Conservation (phyloP, 371 early-diverging fungal species). For the Saksenaea oblongispora region DNA sequence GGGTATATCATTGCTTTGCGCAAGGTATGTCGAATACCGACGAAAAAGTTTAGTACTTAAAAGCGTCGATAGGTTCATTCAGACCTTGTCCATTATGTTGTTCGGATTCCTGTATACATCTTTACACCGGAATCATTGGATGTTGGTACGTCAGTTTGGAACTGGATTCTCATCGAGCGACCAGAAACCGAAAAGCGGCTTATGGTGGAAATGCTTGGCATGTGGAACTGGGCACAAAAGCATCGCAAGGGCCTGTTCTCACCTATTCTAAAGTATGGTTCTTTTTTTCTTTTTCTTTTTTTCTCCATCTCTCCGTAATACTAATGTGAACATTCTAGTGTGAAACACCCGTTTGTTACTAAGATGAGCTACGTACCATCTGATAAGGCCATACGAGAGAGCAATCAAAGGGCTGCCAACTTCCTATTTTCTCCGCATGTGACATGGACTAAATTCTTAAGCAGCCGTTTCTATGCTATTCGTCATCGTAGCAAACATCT, state of each 20-base stretch:
- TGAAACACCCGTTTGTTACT: slow-evolving; percentile 81
- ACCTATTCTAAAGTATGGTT: slow-evolving; percentile 43
- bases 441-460: slow-evolving; percentile 85
- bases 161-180: slow-evolving; percentile 80
- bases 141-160: slow-evolving; percentile 83
- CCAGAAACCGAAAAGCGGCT: slow-evolving; percentile 74
- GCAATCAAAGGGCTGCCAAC: slow-evolving; percentile 60
- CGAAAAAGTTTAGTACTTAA: not conserved
- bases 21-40: slow-evolving; percentile 1
- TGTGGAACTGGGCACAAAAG: slow-evolving; percentile 85
- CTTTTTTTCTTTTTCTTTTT: not conserved
- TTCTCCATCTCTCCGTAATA: not conserved
- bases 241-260: slow-evolving; percentile 81
- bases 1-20: slow-evolving; percentile 23
- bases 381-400: slow-evolving; percentile 71
- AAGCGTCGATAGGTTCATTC: slow-evolving; percentile 48
- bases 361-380: slow-evolving; percentile 93
- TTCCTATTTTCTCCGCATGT: slow-evolving; percentile 76
- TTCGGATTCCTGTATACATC: slow-evolving; percentile 84
- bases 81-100: slow-evolving; percentile 77
- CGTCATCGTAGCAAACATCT: slow-evolving; percentile 74
- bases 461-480: slow-evolving; percentile 80
- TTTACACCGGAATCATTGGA: slow-evolving; percentile 82
- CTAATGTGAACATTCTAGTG: slow-evolving; percentile 30
- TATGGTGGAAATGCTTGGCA: slow-evolving; percentile 77